Evolutionary conservation across 768 basidiomycete species (phyloP), one percentile per base, ranked within the genome.

Genomic region (Lactarius evosmus): DNA sequence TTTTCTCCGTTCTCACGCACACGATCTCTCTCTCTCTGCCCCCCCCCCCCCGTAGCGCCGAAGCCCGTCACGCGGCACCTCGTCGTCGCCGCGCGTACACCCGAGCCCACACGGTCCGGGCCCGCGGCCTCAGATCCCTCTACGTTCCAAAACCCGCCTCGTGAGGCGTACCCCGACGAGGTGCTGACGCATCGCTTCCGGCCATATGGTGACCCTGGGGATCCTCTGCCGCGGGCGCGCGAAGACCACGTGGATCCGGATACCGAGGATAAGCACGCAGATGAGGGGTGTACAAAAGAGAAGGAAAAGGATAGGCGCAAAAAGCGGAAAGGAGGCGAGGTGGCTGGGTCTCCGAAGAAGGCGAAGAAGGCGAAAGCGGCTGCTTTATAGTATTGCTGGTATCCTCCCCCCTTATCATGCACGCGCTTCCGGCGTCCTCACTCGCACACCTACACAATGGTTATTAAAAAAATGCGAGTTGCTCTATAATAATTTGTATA

Each of bases 141-240:
- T 17, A 32, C n/a, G 1, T 50, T 19, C 34, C n/a, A 53, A 27
- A 53, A 67, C 33, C 66, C 62, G 1, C 53, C 62, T 33, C 62
- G 68, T 22, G 62, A 67, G 30, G 59, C 66, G 17, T 69, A 69
- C 33, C 66, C 68, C 3, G 68, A 63, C 17, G 36, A 54, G 17
- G 52, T 49, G 34, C 60, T 69, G 33, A 69, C 38, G 9, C 68
- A 69, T 52, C 59, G 66, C 19, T 69, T 67, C 29, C 44, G 50
- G 5, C 66, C 68, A 16, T 67, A 64, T 33, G 67, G 67, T 11
- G 67, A 66, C 27, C 60, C 33, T 38, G 50, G 56, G 7, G 56
- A 60, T 30, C 36, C 25, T 6, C 49, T 60, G n/a, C 54, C 34
- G 32, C 17, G 19, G 2, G 30, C 52, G 7, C 54, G 30, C 0